These are phyloP conservation scores for Macrotyloma uniflorum DNA, from an alignment of 306 rosid species.

Conservation along the genomic window DNA sequence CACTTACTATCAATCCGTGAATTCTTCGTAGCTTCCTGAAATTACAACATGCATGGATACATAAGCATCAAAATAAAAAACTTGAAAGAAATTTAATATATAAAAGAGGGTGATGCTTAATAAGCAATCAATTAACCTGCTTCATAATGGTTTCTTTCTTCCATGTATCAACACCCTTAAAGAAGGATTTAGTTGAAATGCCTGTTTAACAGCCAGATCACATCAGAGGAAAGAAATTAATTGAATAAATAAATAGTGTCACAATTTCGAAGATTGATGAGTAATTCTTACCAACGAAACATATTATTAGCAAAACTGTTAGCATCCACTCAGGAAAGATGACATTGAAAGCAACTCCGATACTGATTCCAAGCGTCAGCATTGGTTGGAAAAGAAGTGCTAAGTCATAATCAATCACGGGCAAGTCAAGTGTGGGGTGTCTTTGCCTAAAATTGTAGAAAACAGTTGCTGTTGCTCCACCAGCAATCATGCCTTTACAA, in stretches of 20 bases:
- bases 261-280: background rate
- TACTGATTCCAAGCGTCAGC: conserved; percentile 79
- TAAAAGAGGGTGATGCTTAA: background rate
- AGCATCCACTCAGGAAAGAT: conserved; percentile 85
- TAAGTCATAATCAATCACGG: conserved; percentile 72
- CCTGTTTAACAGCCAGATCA: conserved; percentile 20
- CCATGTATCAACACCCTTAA: conserved; percentile 76
- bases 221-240: background rate
- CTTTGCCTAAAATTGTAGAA: conserved; percentile 64
- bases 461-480: conserved; percentile 77
- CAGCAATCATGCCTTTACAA: conserved; percentile 71
- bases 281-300: conserved; percentile 50
- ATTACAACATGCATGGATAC: conserved; percentile 26
- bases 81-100: too few species aligned
- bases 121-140: conserved; percentile 43
- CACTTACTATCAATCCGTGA: conserved; percentile 34
- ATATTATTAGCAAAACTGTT: conserved; percentile 57
- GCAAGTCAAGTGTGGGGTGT: conserved; percentile 74
- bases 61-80: background rate
- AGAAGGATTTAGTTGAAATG: conserved; percentile 58
- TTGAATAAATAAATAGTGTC: background rate
- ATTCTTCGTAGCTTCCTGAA: conserved; percentile 59
- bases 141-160: conserved; percentile 65
- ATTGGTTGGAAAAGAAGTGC: conserved; percentile 80
- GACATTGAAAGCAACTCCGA: conserved; percentile 76